Evolutionary conservation across 768 basidiomycete genomes (phyloP).

Genomic region (Mycena chlorophos): DNA sequence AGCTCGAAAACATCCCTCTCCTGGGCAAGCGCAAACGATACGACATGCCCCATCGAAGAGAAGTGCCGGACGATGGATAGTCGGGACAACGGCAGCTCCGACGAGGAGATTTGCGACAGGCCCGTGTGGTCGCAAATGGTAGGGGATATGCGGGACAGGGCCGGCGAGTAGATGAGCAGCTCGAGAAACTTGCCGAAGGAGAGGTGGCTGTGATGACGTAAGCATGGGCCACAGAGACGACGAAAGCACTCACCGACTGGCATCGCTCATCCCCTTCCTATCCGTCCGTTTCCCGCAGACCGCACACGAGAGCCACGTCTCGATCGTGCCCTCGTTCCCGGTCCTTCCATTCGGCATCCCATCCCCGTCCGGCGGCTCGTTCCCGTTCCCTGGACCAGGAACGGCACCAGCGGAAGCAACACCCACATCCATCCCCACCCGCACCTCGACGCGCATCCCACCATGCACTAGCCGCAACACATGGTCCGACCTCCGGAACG

Average conservation of each 20-base stretch:
- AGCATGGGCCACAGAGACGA: conserved; percentile 1
- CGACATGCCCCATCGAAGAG: conserved; percentile 24
- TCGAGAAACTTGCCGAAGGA: conserved; percentile 63
- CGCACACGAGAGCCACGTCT: conserved; percentile 52
- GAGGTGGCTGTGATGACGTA: conserved; percentile 35
- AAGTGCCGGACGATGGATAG: conserved; percentile 48
- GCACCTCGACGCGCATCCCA: conserved; percentile 30
- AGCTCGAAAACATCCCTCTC: conserved; percentile 64
- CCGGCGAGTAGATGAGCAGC: conserved; percentile 48
- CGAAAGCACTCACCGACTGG: conserved; percentile 54
- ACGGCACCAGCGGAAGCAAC: background rate
- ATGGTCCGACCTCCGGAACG: conserved; percentile 32
- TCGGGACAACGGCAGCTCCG: conserved; percentile 30
- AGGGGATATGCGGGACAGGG: conserved; percentile 35
- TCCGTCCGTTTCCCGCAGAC: conserved; percentile 43
- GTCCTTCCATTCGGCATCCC: background rate
- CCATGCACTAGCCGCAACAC: conserved; percentile 38
- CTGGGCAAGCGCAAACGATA: conserved; percentile 48
- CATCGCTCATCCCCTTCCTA: conserved; percentile 43
- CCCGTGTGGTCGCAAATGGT: conserved; percentile 51
- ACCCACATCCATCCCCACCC: background rate
- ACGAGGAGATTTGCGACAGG: conserved; percentile 1
- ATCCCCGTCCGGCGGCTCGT: no score
- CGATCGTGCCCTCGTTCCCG: conserved; percentile 18
- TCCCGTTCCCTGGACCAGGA: background rate